These are phyloP conservation scores for Friedmanniomyces endolithicus DNA, from an alignment of 495 filamentous ascomycete genomes.

Conservation along the genomic window DNA sequence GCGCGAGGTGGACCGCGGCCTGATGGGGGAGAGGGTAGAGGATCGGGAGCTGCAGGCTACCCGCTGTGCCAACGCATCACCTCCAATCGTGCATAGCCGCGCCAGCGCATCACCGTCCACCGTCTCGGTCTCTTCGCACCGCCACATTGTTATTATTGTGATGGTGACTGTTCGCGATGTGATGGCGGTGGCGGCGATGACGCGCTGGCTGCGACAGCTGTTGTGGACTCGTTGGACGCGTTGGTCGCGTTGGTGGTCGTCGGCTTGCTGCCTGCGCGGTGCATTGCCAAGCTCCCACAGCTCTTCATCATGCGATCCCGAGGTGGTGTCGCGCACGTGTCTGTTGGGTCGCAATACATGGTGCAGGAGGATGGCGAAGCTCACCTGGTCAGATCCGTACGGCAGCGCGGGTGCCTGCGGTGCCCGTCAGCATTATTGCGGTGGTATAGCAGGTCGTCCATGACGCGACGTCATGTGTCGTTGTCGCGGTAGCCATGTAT, in stretches of 20 bases:
- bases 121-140: background rate
- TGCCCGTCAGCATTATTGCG: background rate
- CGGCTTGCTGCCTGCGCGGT: background rate
- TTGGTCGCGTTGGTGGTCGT: background rate
- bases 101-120: constrained; percentile 11
- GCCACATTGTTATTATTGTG: too few species aligned
- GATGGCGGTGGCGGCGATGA: background rate
- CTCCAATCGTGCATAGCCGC: constrained; percentile 11
- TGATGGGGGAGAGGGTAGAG: background rate
- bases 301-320: too few species aligned
- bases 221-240: background rate
- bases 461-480: background rate
- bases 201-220: background rate
- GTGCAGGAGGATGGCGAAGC: background rate
- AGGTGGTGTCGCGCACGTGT: background rate
- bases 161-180: background rate
- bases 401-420: too few species aligned
- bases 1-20: background rate
- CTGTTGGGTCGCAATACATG: constrained; percentile 2
- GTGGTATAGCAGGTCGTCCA: background rate
- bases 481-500: background rate
- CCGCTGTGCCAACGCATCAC: constrained; percentile 13
- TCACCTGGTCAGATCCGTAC: background rate
- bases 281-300: too few species aligned
- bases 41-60: background rate